These are phyloP conservation scores for Neurospora sp. DNA, from an alignment of 495 filamentous ascomycete genomes.

Conservation along the genomic window DNA sequence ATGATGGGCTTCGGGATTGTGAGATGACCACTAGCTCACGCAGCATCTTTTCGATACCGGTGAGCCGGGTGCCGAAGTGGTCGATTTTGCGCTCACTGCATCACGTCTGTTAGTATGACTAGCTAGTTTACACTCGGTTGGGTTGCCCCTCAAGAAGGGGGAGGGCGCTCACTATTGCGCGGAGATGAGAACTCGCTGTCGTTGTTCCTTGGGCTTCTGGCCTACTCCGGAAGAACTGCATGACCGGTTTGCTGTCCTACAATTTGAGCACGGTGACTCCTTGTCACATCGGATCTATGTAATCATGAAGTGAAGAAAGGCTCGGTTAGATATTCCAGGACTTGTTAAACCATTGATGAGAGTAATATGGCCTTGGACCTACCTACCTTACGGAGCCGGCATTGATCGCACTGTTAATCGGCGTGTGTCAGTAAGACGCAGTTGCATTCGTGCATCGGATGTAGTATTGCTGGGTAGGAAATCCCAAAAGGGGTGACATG, in stretches of 20 bases:
- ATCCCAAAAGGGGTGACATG: not conserved
- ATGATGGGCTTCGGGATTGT: constrained; percentile 2
- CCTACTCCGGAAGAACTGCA: constrained; percentile 51
- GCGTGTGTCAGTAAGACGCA: not conserved
- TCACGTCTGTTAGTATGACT: no score
- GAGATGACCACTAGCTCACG: constrained; percentile 25
- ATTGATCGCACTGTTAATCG: constrained; percentile 22
- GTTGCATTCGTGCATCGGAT: not conserved
- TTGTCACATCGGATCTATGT: constrained; percentile 58
- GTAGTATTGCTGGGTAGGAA: not conserved
- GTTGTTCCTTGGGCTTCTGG: constrained; percentile 46
- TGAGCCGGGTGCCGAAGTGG: constrained; percentile 51
- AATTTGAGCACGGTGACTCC: constrained; percentile 55
- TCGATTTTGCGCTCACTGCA: constrained; percentile 53
- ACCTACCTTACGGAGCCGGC: constrained; percentile 22
- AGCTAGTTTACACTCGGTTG: no score
- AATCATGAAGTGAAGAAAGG: not conserved
- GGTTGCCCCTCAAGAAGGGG: no score
- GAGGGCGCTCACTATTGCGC: constrained; percentile 40
- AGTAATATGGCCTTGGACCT: not conserved
- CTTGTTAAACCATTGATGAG: not conserved
- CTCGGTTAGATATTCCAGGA: not conserved
- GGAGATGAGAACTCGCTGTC: constrained; percentile 56
- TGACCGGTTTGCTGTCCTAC: constrained; percentile 43
- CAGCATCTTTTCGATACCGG: constrained; percentile 46